These are phyloP conservation scores for Kodamaea leandrae DNA, from an alignment of 805 yeast genomes.

Conservation along the genomic window DNA sequence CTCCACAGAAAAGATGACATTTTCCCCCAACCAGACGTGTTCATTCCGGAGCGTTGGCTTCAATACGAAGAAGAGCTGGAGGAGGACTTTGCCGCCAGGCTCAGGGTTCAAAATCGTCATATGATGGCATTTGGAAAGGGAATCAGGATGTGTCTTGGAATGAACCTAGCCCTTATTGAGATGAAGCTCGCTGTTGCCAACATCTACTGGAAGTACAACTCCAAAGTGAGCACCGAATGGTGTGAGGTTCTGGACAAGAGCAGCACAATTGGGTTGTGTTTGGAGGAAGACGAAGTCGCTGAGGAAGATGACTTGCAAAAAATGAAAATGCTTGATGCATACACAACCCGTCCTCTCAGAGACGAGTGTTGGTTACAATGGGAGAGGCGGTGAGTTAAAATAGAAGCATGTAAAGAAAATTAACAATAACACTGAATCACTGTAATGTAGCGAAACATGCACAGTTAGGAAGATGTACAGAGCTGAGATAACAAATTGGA, in stretches of 20 bases:
- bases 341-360: slow-evolving; percentile 50
- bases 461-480: too few species aligned
- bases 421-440: too few species aligned
- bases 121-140: slow-evolving; percentile 76
- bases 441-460: too few species aligned
- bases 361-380: slow-evolving; percentile 54
- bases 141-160: slow-evolving; percentile 70
- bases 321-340: slow-evolving; percentile 58
- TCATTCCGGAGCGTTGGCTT: slow-evolving; percentile 67
- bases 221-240: slow-evolving; percentile 44
- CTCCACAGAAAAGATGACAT: slow-evolving; percentile 51
- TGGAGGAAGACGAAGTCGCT: slow-evolving; percentile 5
- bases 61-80: slow-evolving; percentile 31
- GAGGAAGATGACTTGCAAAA: slow-evolving; percentile 38
- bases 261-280: slow-evolving; percentile 16
- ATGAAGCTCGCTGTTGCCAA: slow-evolving; percentile 57
- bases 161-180: slow-evolving; percentile 64
- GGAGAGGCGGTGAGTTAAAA: slow-evolving; percentile 17
- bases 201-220: slow-evolving; percentile 48
- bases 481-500: too few species aligned
- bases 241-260: slow-evolving; percentile 27
- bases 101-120: slow-evolving; percentile 46
- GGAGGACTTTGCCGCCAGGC: slow-evolving; percentile 30
- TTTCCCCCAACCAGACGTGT: slow-evolving; percentile 51
- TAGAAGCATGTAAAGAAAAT: too few species aligned